phyloP scores from a whole-genome alignment of 345 rosid genomes.

The Pelargonium nanum region DNA sequence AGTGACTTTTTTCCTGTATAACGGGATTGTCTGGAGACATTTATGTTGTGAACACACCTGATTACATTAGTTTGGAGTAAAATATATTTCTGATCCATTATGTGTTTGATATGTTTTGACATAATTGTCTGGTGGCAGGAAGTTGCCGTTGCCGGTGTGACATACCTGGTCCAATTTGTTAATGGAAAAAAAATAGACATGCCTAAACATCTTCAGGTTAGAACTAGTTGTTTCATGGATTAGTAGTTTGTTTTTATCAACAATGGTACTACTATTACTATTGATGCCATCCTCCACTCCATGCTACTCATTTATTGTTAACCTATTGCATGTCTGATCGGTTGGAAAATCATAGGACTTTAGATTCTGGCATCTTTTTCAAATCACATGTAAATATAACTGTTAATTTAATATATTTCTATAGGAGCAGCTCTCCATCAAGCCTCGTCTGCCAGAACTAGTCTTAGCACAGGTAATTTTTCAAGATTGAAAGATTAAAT shows the following conservation, averaged over 20 bases:
- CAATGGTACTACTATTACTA: too few relatives aligned
- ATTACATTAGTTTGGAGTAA: background rate
- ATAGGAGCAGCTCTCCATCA: background rate
- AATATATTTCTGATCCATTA: background rate
- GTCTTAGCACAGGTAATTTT: background rate
- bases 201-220: background rate
- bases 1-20: too few relatives aligned
- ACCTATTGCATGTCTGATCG: too few relatives aligned
- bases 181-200: background rate
- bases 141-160: background rate
- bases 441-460: background rate
- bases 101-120: background rate
- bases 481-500: background rate
- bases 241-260: background rate
- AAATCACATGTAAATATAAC: background rate
- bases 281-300: too few relatives aligned
- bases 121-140: background rate
- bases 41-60: too few relatives aligned
- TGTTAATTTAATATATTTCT: too few relatives aligned
- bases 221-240: background rate
- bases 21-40: too few relatives aligned
- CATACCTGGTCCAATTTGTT: background rate
- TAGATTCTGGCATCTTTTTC: background rate
- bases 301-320: too few relatives aligned
- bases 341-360: too few relatives aligned